Percentiles rank a stretch among this genome's conserved stretches.
Evolutionary conservation across 2,329 filamentous ascomycete species (phyloP).

Genomic region (Beauveria sp.): DNA sequence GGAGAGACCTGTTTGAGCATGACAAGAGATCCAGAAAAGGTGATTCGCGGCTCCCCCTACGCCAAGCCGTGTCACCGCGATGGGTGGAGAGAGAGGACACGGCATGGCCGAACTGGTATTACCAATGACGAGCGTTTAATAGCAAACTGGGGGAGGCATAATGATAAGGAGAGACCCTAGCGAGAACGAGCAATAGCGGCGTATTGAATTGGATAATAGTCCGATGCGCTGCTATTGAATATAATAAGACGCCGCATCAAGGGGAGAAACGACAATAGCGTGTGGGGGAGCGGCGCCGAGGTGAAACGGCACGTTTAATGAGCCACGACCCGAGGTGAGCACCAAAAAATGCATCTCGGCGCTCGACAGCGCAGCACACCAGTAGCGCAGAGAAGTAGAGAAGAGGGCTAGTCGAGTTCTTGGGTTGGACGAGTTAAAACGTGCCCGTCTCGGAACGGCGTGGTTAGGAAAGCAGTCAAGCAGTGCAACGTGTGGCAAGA

Average conservation of each 20-base stretch:
- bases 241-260: neutral
- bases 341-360: neutral
- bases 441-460: neutral
- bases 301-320: slow-evolving; percentile 57
- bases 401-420: too few relatives aligned
- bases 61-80: neutral
- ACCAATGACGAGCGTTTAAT: neutral
- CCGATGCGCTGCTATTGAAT: neutral
- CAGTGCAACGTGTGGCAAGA: neutral
- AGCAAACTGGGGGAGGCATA: neutral
- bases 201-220: neutral
- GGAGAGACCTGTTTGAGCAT: neutral
- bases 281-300: slow-evolving; percentile 39
- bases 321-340: neutral
- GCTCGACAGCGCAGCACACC: neutral
- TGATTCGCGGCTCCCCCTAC: neutral
- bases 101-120: neutral
- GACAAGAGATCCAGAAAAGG: neutral
- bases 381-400: too few relatives aligned
- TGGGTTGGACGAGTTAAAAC: neutral
- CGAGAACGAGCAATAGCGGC: neutral
- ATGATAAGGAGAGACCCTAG: neutral
- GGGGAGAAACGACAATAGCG: neutral
- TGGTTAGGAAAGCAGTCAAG: neutral
- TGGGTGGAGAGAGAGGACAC: neutral